Evolutionary conservation across 2,329 filamentous ascomycete species (phyloP).

Genomic region (Tolypocladium inflatum): DNA sequence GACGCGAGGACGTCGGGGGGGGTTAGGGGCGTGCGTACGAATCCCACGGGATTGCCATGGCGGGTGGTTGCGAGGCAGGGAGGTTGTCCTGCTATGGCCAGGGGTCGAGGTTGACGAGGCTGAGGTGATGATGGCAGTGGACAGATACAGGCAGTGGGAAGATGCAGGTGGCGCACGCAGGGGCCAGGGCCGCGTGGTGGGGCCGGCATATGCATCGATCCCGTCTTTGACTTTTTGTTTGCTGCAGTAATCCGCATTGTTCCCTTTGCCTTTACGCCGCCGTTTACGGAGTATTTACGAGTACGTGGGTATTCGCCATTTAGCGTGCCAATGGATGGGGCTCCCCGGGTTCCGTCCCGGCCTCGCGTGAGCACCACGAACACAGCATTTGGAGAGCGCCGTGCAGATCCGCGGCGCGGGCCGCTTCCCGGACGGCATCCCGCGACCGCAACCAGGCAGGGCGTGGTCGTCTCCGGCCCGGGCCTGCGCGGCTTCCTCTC

Average conservation of each 20-base stretch:
- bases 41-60: slow-evolving; percentile 3
- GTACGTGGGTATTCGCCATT: too few species aligned
- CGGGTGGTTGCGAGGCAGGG: not conserved
- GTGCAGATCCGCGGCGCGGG: slow-evolving; percentile 23
- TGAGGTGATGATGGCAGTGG: not conserved
- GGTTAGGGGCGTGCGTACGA: slow-evolving; percentile 6
- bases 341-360: too few species aligned
- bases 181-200: not conserved
- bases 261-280: not conserved
- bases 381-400: slow-evolving; percentile 1
- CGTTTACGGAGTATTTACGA: not conserved
- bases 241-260: too few species aligned
- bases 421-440: slow-evolving; percentile 19
- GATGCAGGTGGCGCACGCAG: not conserved
- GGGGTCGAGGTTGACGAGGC: not conserved
- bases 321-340: not conserved
- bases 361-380: not conserved
- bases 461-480: slow-evolving; percentile 19
- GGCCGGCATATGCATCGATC: not conserved
- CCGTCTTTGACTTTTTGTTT: not conserved
- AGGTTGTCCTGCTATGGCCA: not conserved
- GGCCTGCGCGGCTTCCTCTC: slow-evolving; percentile 29
- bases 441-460: slow-evolving; percentile 23
- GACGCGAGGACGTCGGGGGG: not conserved
- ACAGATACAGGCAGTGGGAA: not conserved